Evolutionary conservation across 441 rosid genomes (phyloP).

Genomic region (Theobroma grandiflorum): DNA sequence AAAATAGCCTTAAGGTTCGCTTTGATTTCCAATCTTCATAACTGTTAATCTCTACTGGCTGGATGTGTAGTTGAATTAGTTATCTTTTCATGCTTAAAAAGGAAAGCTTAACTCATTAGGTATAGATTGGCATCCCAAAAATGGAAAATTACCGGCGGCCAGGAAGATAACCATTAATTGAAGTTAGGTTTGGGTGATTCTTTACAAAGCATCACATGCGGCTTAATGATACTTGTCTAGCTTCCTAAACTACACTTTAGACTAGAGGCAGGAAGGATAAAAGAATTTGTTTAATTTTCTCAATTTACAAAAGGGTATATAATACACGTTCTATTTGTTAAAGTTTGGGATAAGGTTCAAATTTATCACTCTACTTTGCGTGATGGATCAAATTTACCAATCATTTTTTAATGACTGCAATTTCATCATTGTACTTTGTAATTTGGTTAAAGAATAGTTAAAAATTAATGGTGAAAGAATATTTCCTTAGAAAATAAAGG

Average conservation of each 20-base stretch:
- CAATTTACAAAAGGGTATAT: not conserved
- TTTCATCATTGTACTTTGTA: no score
- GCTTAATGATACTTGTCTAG: not conserved
- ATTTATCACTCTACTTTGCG: no score
- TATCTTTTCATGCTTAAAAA: not conserved
- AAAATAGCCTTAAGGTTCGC: slow-evolving; percentile 65
- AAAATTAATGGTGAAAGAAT: no score
- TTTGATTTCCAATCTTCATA: not conserved
- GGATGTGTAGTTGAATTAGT: not conserved
- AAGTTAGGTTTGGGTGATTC: no score
- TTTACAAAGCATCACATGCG: not conserved
- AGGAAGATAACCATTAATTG: no score
- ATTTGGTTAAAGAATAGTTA: no score
- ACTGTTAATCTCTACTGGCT: not conserved
- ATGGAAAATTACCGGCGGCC: no score
- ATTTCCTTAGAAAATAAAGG: no score
- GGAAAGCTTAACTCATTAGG: not conserved
- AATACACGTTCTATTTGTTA: not conserved
- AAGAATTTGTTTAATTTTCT: not conserved
- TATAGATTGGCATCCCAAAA: no score
- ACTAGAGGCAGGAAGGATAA: not conserved
- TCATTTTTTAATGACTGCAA: no score
- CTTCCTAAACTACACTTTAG: not conserved
- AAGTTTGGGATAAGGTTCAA: not conserved
- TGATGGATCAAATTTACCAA: not conserved